Base-by-base conservation (phyloP, 2,329 filamentous ascomycete genomes). In the Penicillium sp. region DNA sequence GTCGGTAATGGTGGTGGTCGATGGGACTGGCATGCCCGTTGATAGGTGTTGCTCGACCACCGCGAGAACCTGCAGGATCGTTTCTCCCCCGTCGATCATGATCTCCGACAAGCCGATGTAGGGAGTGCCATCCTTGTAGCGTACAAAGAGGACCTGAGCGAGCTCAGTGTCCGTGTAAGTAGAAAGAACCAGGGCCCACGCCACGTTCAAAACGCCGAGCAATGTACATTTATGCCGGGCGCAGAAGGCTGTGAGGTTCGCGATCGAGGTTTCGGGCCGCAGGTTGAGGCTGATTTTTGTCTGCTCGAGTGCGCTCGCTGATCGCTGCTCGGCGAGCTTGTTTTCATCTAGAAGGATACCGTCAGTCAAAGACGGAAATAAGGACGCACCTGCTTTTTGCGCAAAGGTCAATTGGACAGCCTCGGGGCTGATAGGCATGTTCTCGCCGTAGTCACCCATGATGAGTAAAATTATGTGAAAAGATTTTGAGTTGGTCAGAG, bases 361-460 rank as follows among this genome's bases (percentile, higher is more conserved):
- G 41, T 43, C 41, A 43, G 41, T 43, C 41, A 43, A 24, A 26
- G 26, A 18, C 13, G 41, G 41, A 43, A 43, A 43, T 26, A 43
- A 35, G 41, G 41, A 35, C 34, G 41, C 34, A 43, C 41, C 41
- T 36, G 41, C 13, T 43, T 43, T 43, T 18, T 25, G 27, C 41
- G 33, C 41, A 27, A 43, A 43, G 32, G 41, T 29, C 41, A 35
- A 26, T 12, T 43, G 36, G 24, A 29, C 13, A 43, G 32, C 24
- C 29, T 43, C 41, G n/a, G 34, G 13, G 7, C 24, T 26, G 32
- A 35, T 26, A 12, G 29, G 34, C 24, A 26, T 24, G 11, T 43
- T 33, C 25, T 43, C 41, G 24, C 27, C 32, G 41, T 43, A 43
- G 41, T 43, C 41, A 35, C 41, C 41, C 41, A 43, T 43, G 29